Conservation (phyloP, 768 basidiomycete species). For the Hygrophorus russula region DNA sequence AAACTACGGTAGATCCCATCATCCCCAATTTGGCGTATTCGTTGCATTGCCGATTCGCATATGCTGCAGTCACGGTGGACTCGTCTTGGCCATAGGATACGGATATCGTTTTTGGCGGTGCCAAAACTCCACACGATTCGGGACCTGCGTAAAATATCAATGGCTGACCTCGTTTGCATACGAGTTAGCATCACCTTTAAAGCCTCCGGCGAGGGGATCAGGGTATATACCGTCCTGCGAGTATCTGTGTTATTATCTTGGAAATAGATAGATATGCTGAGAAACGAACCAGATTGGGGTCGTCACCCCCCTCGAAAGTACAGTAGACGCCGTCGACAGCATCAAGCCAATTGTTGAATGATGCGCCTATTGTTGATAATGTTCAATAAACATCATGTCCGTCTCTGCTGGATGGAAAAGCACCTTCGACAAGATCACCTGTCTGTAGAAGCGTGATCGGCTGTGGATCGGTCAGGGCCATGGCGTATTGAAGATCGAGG, state of each 20-base stretch:
- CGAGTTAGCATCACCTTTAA: constrained; percentile 12
- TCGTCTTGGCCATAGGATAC: constrained; percentile 29
- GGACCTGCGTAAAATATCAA: constrained; percentile 1
- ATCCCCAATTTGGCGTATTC: constrained; percentile 41
- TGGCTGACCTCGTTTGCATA: too few relatives aligned
- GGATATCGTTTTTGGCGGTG: constrained; percentile 30
- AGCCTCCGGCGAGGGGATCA: constrained; percentile 15
- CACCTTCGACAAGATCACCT: constrained; percentile 13
- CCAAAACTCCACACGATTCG: constrained; percentile 22
- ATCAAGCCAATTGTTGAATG: constrained; percentile 26
- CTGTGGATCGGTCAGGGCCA: constrained; percentile 21
- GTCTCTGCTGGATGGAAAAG: background rate
- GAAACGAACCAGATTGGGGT: constrained; percentile 12
- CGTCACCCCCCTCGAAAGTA: constrained; percentile 22
- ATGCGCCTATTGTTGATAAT: constrained; percentile 3
- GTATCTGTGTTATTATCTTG: too few relatives aligned
- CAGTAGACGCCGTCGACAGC: constrained; percentile 26
- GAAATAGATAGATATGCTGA: too few relatives aligned
- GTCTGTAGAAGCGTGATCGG: constrained; percentile 21
- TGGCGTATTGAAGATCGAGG: constrained; percentile 34
- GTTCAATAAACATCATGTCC: background rate
- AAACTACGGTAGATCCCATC: constrained; percentile 36
- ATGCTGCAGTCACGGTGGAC: constrained; percentile 20
- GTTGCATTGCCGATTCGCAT: constrained; percentile 30
- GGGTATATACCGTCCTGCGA: constrained; percentile 16